Evolutionary conservation across 768 basidiomycete genomes (phyloP).

Genomic region (Crepidotus variabilis): DNA sequence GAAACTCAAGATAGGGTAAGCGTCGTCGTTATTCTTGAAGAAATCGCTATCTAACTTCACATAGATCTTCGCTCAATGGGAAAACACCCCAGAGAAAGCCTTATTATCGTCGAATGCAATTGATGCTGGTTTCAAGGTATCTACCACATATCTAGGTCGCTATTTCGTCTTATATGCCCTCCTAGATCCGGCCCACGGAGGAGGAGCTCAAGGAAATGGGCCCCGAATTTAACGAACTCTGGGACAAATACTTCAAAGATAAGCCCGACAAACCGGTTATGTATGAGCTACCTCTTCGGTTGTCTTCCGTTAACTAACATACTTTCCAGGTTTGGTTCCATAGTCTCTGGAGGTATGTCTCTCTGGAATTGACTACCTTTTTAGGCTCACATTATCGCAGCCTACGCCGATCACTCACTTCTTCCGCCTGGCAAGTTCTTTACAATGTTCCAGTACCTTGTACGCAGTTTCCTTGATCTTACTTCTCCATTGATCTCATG

Average conservation of each 20-base stretch:
- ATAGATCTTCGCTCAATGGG: constrained; percentile 61
- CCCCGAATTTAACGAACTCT: constrained; percentile 69
- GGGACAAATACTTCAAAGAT: constrained; percentile 72
- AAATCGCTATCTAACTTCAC: neutral
- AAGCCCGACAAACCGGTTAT: constrained; percentile 79
- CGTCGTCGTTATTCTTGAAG: neutral
- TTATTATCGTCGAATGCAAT: constrained; percentile 67
- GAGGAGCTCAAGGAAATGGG: constrained; percentile 75
- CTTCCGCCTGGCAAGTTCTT: constrained; percentile 71
- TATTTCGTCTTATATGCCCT: too few species aligned
- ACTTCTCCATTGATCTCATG: neutral
- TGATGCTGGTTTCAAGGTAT: constrained; percentile 71
- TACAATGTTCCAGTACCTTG: constrained; percentile 73
- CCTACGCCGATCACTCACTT: constrained; percentile 67
- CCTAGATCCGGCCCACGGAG: constrained; percentile 63
- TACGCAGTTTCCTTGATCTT: constrained; percentile 15
- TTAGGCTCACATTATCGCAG: constrained; percentile 20
- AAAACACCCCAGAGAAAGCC: constrained; percentile 62
- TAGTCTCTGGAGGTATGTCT: constrained; percentile 51
- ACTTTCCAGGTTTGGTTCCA: constrained; percentile 51
- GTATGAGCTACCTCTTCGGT: constrained; percentile 25
- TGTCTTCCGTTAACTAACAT: neutral
- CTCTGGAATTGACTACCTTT: neutral
- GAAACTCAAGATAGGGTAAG: constrained; percentile 53
- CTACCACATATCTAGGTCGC: neutral